These are phyloP conservation scores for Aspergillus jensenii DNA, from an alignment of 2,329 filamentous ascomycete species.

Conservation along the genomic window DNA sequence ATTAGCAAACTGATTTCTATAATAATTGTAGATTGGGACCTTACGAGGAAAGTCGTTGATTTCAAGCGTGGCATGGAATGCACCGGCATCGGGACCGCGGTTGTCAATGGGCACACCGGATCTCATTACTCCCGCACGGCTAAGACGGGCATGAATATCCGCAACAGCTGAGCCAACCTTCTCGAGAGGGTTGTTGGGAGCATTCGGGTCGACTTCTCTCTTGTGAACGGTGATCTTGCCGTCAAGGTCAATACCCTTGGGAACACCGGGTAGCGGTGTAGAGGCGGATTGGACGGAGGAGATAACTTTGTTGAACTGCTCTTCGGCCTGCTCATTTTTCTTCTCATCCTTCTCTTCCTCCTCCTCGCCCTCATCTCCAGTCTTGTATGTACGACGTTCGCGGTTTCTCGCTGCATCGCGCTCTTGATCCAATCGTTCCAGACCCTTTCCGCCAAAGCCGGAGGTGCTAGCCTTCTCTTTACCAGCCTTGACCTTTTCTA, in stretches of 20 bases:
- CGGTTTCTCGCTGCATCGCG: conserved; percentile 82
- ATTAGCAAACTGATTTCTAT: conserved; percentile 6
- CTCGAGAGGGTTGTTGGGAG: conserved; percentile 68
- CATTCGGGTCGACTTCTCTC: conserved; percentile 57
- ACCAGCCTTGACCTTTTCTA: conserved; percentile 87
- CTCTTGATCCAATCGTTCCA: conserved; percentile 88
- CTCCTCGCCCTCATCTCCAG: conserved; percentile 78
- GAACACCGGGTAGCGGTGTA: conserved; percentile 50
- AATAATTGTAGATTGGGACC: conserved; percentile 22
- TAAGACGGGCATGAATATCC: conserved; percentile 86
- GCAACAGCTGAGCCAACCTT: conserved; percentile 88
- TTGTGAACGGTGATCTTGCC: conserved; percentile 72
- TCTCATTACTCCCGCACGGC: conserved; percentile 83
- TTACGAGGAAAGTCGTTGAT: conserved; percentile 96
- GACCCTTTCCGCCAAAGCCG: conserved; percentile 91
- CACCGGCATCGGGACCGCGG: conserved; percentile 94
- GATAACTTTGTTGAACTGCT: conserved; percentile 60
- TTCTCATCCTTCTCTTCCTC: conserved; percentile 68
- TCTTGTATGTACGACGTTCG: conserved; percentile 86
- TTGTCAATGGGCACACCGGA: conserved; percentile 96
- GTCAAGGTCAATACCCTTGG: conserved; percentile 61
- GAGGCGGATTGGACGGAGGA: conserved; percentile 64
- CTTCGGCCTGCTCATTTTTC: conserved; percentile 63
- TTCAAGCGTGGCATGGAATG: conserved; percentile 93
- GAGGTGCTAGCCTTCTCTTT: conserved; percentile 81